Base-by-base conservation (phyloP, 1,284 basidiomycete species). In the Ganoderma sinense region DNA sequence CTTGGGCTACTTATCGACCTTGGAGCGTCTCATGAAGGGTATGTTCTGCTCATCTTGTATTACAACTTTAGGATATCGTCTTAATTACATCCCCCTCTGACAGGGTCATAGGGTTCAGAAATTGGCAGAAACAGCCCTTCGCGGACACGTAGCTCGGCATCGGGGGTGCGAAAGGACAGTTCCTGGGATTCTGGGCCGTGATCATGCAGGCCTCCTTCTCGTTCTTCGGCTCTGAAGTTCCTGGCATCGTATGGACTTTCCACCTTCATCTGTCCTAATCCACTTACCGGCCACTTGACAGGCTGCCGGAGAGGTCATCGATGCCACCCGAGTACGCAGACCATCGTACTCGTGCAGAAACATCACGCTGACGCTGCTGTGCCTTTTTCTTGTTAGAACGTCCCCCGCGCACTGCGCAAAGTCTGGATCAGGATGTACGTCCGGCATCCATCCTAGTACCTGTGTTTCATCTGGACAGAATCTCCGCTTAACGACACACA, bases 361-460 rank as follows among this genome's bases (percentile, higher is more conserved):
- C 29, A 23, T 6, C 7, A 26, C 31, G 26, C 26, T 13, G 29
- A 13, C 45, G 11, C 11, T 23, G 4, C 18, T 0, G 14, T n/a
- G n/a, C 18, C 36, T 60, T n/a, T n/a, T n/a, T n/a, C n/a, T 23
- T 33, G 5, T 20, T 73, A 82, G 74, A 84, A 82, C 74, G 79
- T 85, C 43, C 81, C 84, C 13, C 74, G 78, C 4, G 84, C 84
- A 2, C 84, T 89, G 77, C 82, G 84, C 69, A 81, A 82, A 61
- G 85, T 88, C 26, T 90, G 88, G 81, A 83, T 87, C 74, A 84
- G 89, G 58, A 88, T 91, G 80, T 83, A 61, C 73, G 80, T 75
- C 2, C 11, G 0, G 23, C 11, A 2, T 11, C 1, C 23, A 16
- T 16, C 11, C 69, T n/a, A 45, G 3, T 20, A 16, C 43, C 33